phyloP scores from a whole-genome alignment of 495 filamentous ascomycete species.

The Penicillium daleae region DNA sequence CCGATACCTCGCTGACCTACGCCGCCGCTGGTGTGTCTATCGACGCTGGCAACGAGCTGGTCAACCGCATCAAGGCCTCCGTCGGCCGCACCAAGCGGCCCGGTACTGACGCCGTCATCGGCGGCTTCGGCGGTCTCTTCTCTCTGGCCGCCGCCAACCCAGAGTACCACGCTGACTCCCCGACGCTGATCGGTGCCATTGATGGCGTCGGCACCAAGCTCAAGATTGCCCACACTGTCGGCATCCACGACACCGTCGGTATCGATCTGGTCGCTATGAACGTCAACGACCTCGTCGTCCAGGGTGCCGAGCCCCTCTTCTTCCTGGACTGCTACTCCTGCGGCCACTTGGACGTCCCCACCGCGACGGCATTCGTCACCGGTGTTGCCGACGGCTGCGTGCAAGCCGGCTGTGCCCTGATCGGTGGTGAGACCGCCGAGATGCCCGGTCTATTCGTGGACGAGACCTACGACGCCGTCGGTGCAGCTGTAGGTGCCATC shows the following conservation, averaged over 20 bases:
- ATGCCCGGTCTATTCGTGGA: conserved; percentile 91
- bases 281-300: conserved; percentile 94
- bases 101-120: conserved; percentile 87
- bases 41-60: conserved; percentile 86
- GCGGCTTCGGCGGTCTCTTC: conserved; percentile 91
- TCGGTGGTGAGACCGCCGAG: conserved; percentile 95
- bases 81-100: conserved; percentile 79
- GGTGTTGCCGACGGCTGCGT: conserved; percentile 86
- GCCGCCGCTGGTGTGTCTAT: conserved; percentile 92
- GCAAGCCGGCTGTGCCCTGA: conserved; percentile 81
- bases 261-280: conserved; percentile 99
- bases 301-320: conserved; percentile 90
- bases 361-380: conserved; percentile 80
- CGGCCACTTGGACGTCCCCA: conserved; percentile 74
- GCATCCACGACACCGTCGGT: conserved; percentile 89
- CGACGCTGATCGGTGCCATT: conserved; percentile 85
- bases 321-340: conserved; percentile 98
- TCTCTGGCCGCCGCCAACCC: conserved; percentile 70
- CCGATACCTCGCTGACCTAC: conserved; percentile 74
- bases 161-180: conserved; percentile 69
- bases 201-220: conserved; percentile 98
- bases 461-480: conserved; percentile 88
- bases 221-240: conserved; percentile 85
- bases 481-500: conserved; percentile 85
- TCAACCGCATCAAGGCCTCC: conserved; percentile 82